Conservation (phyloP, 352 stramenopile species). For the Pythium volutum region DNA sequence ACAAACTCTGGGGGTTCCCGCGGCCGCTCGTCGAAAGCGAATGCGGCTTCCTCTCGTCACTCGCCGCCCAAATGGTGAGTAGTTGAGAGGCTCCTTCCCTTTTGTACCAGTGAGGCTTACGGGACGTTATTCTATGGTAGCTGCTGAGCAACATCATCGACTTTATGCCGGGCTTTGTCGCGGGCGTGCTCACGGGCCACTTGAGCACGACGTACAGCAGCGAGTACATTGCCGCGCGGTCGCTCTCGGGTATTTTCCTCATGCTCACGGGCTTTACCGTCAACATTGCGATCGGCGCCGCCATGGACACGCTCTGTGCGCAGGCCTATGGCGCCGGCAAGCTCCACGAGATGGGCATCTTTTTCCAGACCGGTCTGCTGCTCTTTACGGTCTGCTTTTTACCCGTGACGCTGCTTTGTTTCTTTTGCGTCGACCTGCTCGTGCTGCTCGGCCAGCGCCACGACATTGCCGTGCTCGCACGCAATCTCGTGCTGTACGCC, state of each 20-base stretch:
- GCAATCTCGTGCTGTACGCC: conserved; percentile 60
- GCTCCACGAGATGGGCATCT: conserved; percentile 81
- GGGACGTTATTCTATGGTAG: conserved; percentile 15
- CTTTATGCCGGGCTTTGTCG: conserved; percentile 62
- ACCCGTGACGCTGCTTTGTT: conserved; percentile 56
- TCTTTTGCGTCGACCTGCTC: conserved; percentile 76
- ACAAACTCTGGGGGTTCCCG: conserved; percentile 28
- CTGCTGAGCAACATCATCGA: conserved; percentile 68
- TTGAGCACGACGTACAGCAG: conserved; percentile 55
- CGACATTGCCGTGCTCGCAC: conserved; percentile 66
- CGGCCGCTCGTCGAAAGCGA: conserved; percentile 27
- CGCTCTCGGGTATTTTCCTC: conserved; percentile 73
- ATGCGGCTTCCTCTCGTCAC: conserved; percentile 27
- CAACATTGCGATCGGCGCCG: conserved; percentile 78
- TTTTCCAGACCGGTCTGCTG: conserved; percentile 80
- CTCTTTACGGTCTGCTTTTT: conserved; percentile 66
- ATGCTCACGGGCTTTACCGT: conserved; percentile 83
- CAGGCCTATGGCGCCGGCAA: conserved; percentile 85
- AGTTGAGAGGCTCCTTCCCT: no score
- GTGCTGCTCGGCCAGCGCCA: conserved; percentile 63
- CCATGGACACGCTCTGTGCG: conserved; percentile 88
- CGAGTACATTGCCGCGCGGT: conserved; percentile 76
- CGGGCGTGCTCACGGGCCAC: conserved; percentile 66
- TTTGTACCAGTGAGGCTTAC: no score
- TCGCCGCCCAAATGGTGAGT: conserved; percentile 36